Base-by-base conservation (phyloP, 106 monocot genomes). In the Triglochin maritima region DNA sequence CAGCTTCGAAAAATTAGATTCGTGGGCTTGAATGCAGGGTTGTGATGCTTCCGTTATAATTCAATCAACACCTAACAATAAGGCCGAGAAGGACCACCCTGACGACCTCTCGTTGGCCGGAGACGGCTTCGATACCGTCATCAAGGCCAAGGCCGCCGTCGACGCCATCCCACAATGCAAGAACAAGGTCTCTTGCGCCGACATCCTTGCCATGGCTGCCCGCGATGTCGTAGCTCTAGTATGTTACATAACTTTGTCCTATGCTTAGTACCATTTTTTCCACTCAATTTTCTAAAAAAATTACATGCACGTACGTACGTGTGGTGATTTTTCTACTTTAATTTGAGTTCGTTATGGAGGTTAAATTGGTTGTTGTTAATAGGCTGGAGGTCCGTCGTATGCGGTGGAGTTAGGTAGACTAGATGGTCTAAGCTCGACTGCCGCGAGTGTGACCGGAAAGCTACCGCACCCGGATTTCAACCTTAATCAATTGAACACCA, bases 161-260 rank as follows among this genome's bases (percentile, higher is more conserved):
- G 95, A 95, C 57, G 85, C 89, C n/a, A 79, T 82, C 15, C 69
- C 90, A 0, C 72, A 67, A 66, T 95, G 95, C 83, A 60, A 57
- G 46, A 87, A 87, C 72, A 85, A 83, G 77, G 95, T 95, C n/a
- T 95, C 95, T 2, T 90, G 95, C 54, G 90, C 95, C 13, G 95
- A 95, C 51, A 87, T 95, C 63, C 90, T 95, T 41, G 82, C 87
- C 54, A 77, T 95, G 65, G 95, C 90, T 10, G 60, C 95, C 8
- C 50, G 95, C 3, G 95, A 95, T 64, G 90, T 83, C 55, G 64
- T 95, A 15, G 69, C 81, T 3, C 76, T 95, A 80, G 94, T 94
- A 17, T 10, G 70, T 74, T 9, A 41, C 6, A 10, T 11, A 11
- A 41, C 48, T 29, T 29, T 0, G n/a, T n/a, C n/a, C n/a, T n/a